Evolutionary conservation across 2,329 filamentous ascomycete species (phyloP), one percentile per base, ranked within the genome.

Genomic region (Exophiala viscosa): DNA sequence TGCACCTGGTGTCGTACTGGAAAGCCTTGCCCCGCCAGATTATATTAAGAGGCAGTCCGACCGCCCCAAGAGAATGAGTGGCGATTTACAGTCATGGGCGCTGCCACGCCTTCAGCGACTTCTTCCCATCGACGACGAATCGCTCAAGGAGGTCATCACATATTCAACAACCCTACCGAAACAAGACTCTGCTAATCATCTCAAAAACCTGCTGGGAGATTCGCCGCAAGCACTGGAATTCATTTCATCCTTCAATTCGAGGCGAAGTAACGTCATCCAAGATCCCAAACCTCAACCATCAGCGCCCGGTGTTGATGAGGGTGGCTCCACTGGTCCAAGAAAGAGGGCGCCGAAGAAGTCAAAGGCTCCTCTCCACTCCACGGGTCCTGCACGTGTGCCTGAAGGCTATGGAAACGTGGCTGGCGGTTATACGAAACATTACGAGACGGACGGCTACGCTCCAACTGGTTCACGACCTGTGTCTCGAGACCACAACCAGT

Each of bases 161-260:
- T 96, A 96, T 68, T 84, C 88, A 2, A 76, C 82, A 33, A 86
- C 84, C 0, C 78, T 97, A 7, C 84, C 90, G 15, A 90, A 87
- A 65, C 73, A 83, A 46, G 87, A 86, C 59, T 88, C 89, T 11
- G 90, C 84, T 45, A 85, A 90, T 38, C 90, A 97, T 69, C 86
- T 99, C 56, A 87, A 85, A 68, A 90, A 93, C 65, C 76, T 99
- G 48, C 80, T 99, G 0, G 93, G 92, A 45, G 90, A 95, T 68
- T 90, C 88, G 5, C 82, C 90, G 1, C 84, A 87, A 62, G 80
- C 82, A 1, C 69, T 88, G 46, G 84, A 88, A 61, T 88, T 88
- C 65, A 87, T 88, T 55, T 77, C 84, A 17, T 80, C 80, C 9
- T 88, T 87, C 71, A 97, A 96, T 67, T 81, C 85, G 2, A 82